Conservation (phyloP, 106 monocot species). For the Platanthera guangdongensis region DNA sequence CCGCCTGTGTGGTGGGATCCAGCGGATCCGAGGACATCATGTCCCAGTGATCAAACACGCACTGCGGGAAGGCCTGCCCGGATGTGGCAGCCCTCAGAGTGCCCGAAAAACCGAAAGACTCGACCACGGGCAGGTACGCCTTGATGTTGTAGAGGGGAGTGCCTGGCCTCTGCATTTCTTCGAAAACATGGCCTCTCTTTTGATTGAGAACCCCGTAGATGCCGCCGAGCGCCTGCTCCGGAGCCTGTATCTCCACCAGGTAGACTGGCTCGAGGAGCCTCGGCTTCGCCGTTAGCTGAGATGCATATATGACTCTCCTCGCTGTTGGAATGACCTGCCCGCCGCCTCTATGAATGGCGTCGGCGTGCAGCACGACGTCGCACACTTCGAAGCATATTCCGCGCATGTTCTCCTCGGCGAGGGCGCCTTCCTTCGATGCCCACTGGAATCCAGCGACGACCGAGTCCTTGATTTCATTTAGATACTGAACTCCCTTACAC, state of each 20-base stretch:
- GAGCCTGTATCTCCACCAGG: constrained; percentile 41
- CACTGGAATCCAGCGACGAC: constrained; percentile 48
- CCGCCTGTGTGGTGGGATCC: constrained; percentile 19
- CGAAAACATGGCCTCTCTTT: constrained; percentile 29
- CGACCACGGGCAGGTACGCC: constrained; percentile 32
- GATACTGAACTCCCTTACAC: constrained; percentile 49
- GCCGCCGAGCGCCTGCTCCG: constrained; percentile 26
- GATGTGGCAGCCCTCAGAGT: constrained; percentile 28
- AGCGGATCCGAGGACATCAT: constrained; percentile 25
- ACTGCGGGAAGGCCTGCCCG: constrained; percentile 38
- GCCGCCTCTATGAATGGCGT: constrained; percentile 40
- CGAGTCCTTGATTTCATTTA: constrained; percentile 43
- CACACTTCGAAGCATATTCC: constrained; percentile 38
- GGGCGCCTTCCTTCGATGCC: constrained; percentile 43
- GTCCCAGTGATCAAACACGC: constrained; percentile 40
- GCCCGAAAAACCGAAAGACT: constrained; percentile 28
- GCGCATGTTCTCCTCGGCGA: constrained; percentile 42
- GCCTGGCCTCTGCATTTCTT: constrained; percentile 27
- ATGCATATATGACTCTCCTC: constrained; percentile 39
- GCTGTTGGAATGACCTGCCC: constrained; percentile 40
- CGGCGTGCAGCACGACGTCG: constrained; percentile 33
- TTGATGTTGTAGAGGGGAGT: constrained; percentile 34
- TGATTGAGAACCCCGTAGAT: constrained; percentile 39
- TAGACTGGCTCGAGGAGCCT: constrained; percentile 40
- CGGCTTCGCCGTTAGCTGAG: constrained; percentile 37